Conservation (phyloP, 2,329 filamentous ascomycete species). For the Botrytis sinoallii region DNA sequence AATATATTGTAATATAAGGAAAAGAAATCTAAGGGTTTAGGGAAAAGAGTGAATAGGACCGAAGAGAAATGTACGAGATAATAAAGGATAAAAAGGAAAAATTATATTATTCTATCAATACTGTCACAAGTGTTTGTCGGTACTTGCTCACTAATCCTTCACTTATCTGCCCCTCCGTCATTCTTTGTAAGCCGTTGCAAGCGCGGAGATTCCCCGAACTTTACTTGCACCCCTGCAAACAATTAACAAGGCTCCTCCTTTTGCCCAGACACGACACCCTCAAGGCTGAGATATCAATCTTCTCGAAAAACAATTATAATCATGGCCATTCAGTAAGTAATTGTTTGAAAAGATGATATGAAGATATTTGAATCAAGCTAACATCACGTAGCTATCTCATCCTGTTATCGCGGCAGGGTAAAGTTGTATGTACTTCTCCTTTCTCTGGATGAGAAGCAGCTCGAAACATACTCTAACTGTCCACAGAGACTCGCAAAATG, state of each 20-base stretch:
- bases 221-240: not conserved
- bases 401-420: conserved; percentile 94
- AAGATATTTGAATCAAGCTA: conserved; percentile 17
- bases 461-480: conserved; percentile 28
- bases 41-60: not conserved
- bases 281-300: conserved; percentile 13
- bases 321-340: conserved; percentile 52
- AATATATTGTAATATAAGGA: not conserved
- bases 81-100: conserved; percentile 9
- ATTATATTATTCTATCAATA: conserved; percentile 12
- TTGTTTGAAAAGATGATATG: not conserved
- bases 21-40: not conserved
- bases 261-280: conserved; percentile 12
- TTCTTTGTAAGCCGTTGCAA: conserved; percentile 17
- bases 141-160: not conserved
- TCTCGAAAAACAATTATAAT: conserved; percentile 15
- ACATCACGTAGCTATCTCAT: conserved; percentile 76
- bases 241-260: conserved; percentile 3
- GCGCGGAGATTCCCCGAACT: not conserved
- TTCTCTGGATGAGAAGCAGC: conserved; percentile 20
- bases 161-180: conserved; percentile 15
- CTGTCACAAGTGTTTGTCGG: conserved; percentile 14
- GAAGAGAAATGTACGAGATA: conserved; percentile 7
- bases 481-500: conserved; percentile 93
- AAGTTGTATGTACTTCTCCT: conserved; percentile 72